These are phyloP conservation scores for Coccomyxa sp. DNA, from an alignment of 139 green algal genomes.

Conservation along the genomic window DNA sequence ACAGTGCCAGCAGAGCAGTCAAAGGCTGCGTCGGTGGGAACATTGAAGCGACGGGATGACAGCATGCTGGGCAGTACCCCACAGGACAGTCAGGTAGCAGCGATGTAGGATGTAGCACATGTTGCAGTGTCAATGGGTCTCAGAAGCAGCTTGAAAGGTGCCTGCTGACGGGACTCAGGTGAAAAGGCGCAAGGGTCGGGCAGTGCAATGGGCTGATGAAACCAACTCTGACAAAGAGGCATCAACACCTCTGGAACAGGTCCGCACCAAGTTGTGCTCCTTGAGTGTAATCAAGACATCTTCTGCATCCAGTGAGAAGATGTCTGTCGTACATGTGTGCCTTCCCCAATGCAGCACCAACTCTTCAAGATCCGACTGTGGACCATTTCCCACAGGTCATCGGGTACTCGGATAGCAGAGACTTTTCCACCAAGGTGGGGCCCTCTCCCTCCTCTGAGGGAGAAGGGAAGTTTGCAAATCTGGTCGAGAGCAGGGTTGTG, in stretches of 20 bases:
- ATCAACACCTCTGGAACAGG: background rate
- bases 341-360: too few species aligned
- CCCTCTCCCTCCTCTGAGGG: background rate
- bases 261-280: too few species aligned
- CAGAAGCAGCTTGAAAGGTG: background rate
- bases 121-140: background rate
- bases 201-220: background rate
- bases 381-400: background rate
- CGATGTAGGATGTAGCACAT: background rate
- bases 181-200: background rate
- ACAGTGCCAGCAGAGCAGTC: background rate
- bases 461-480: background rate
- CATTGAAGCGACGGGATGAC: background rate
- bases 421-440: background rate
- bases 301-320: too few species aligned
- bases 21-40: background rate
- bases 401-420: background rate
- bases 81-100: background rate
- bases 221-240: background rate
- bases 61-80: background rate
- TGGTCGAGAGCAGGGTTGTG: background rate
- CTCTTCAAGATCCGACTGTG: too few species aligned
- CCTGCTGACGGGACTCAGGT: background rate
- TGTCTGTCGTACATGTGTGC: too few species aligned
- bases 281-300: too few species aligned